These are phyloP conservation scores for Globisporangium spiculum DNA, from an alignment of 352 stramenopile species.

Conservation along the genomic window DNA sequence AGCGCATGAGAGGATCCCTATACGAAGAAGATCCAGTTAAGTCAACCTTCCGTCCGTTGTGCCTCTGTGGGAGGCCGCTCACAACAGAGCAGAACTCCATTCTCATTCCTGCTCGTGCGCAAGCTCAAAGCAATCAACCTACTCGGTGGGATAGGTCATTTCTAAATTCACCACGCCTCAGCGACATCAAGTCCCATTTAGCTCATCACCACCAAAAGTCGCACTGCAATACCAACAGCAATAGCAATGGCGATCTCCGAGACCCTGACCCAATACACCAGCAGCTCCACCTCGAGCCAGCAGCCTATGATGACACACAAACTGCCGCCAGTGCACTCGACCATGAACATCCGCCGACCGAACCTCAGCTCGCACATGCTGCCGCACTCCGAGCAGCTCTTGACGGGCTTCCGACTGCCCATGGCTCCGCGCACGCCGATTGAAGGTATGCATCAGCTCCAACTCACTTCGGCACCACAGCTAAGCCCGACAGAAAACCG, in stretches of 20 bases:
- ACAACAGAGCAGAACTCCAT: neutral
- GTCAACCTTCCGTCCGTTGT: neutral
- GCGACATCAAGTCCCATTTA: neutral
- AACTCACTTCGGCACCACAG: neutral
- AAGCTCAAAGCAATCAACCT: neutral
- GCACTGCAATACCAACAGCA: neutral
- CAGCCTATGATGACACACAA: conserved; percentile 3
- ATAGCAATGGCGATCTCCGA: conserved; percentile 10
- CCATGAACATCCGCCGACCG: conserved; percentile 8
- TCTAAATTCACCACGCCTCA: neutral
- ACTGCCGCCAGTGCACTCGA: conserved; percentile 10
- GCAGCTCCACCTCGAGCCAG: conserved; percentile 4
- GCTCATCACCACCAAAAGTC: neutral
- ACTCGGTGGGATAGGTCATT: neutral
- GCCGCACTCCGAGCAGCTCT: neutral
- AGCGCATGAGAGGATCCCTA: conserved; percentile 3
- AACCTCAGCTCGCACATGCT: neutral
- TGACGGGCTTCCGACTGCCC: neutral
- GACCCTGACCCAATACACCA: neutral
- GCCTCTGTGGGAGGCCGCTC: neutral
- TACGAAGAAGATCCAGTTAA: conserved; percentile 3
- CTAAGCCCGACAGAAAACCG: conserved; percentile 3
- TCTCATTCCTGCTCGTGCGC: neutral
- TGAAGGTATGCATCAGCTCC: neutral
- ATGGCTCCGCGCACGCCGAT: neutral